Evolutionary conservation across 2,329 filamentous ascomycete genomes (phyloP), one percentile per base, ranked within the genome.

Genomic region (Ciborinia camelliae): DNA sequence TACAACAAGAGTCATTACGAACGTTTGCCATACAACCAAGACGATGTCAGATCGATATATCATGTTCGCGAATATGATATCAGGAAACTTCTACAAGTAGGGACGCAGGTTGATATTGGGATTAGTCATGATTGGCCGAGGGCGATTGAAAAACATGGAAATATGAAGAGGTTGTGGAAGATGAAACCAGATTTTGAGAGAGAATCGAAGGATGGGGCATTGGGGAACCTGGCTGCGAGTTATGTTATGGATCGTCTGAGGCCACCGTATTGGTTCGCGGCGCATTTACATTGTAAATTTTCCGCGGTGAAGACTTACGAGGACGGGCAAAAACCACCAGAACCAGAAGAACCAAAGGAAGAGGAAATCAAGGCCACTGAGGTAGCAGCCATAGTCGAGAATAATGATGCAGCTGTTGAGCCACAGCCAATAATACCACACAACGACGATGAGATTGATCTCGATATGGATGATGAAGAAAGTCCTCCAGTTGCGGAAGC

Each of bases 71-170:
- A 97, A 76, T 77, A 96, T 15, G 95, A 99, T 75, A 85, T 91
- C n/a, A 87, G 94, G 72, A 98, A 97, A 77, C 79, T 99, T 41
- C 81, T 97, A 47, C 87, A 93, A 72, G 73, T 98, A 39, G 84
- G 86, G n/a, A 91, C 90, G 23, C 94, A 96, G 73, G 87, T 98
- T 45, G 95, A 99, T 70, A 80, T 99, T 52, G 92, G 93, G 3
- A 78, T 99, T 62, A 97, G 93, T 71, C 95, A 99, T 74, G 95
- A 99, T 78, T 99, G 95, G 95, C 95, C 95, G 0, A 86, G 88
- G 58, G 88, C 84, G 0, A 86, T 98, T 62, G 95, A 97, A 77
- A 87, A 85, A 74, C 84, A 87, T 68, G 95, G 95, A 6, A 83
- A 98, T 73, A 79, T 83, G 54, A 78, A 82, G 55, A 79, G 80